Percentiles rank a stretch among this genome's conserved stretches.
Conservation (phyloP, 1,284 basidiomycete species). For the Rhodotorula glutinis region DNA sequence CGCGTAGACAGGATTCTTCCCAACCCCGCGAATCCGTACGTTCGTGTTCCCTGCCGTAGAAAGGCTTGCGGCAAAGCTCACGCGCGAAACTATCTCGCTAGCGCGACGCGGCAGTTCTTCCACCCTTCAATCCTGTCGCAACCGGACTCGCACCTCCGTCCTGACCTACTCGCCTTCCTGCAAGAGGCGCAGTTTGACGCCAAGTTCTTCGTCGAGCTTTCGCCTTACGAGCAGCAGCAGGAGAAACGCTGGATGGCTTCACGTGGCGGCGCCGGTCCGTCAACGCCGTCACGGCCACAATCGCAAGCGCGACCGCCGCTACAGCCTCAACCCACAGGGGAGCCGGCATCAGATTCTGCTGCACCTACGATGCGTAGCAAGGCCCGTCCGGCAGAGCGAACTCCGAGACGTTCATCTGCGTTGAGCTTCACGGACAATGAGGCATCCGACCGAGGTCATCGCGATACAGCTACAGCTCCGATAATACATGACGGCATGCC, state of each 20-base stretch:
- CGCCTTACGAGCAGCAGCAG: not conserved
- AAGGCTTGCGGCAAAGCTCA: not conserved
- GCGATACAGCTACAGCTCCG: too few relatives aligned
- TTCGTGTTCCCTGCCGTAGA: not conserved
- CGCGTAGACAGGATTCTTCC: constrained; percentile 9
- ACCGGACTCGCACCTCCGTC: constrained; percentile 8
- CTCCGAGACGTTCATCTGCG: not conserved
- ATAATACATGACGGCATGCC: too few relatives aligned
- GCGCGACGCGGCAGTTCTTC: constrained; percentile 4
- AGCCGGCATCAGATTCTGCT: too few relatives aligned
- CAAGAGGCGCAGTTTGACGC: not conserved
- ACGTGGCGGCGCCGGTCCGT: not conserved
- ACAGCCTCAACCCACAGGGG: not conserved
- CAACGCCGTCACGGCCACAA: too few relatives aligned
- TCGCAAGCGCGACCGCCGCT: not conserved
- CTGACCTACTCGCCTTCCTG: not conserved
- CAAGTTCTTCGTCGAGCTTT: constrained; percentile 1
- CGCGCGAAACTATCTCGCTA: too few relatives aligned
- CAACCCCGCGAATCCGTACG: not conserved
- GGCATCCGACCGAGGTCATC: not conserved
- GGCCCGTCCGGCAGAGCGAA: too few relatives aligned
- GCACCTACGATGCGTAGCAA: too few relatives aligned
- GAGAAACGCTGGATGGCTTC: not conserved
- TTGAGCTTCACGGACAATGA: constrained; percentile 13
- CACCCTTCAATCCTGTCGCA: constrained; percentile 13